Conservation (phyloP, 495 filamentous ascomycete genomes). For the Mycothermus thermophilus region DNA sequence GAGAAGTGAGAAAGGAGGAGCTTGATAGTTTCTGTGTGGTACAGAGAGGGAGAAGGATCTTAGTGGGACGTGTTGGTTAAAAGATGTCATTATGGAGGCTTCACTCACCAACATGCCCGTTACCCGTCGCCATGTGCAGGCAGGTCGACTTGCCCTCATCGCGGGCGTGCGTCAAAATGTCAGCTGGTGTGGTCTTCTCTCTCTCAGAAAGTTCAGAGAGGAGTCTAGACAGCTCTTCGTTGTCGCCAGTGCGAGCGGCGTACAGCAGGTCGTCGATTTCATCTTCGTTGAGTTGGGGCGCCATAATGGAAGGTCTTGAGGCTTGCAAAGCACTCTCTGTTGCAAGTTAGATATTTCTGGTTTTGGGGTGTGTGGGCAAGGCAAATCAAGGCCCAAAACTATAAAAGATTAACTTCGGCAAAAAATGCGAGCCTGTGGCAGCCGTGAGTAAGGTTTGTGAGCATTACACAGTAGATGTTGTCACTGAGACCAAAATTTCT, state of each 20-base stretch:
- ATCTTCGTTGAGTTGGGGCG: slow-evolving; percentile 49
- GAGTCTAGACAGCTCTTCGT: slow-evolving; percentile 48
- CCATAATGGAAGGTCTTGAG: slow-evolving; percentile 26
- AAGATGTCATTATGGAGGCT: too few relatives aligned
- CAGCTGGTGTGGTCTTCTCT: slow-evolving; percentile 35
- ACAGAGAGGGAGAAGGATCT: neutral
- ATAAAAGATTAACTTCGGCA: neutral
- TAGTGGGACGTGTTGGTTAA: neutral
- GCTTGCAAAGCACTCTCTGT: too few relatives aligned
- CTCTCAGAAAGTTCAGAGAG: slow-evolving; percentile 43
- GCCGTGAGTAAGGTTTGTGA: neutral
- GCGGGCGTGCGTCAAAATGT: slow-evolving; percentile 49
- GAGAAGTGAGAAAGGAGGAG: slow-evolving; percentile 27
- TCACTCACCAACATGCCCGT: slow-evolving; percentile 67
- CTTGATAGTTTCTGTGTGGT: slow-evolving; percentile 25
- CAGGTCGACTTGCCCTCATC: slow-evolving; percentile 61
- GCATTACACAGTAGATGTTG: too few relatives aligned
- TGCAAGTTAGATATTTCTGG: too few relatives aligned
- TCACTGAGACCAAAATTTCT: slow-evolving; percentile 2
- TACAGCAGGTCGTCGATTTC: slow-evolving; percentile 82
- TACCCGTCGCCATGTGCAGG: slow-evolving; percentile 80
- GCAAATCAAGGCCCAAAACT: too few relatives aligned
- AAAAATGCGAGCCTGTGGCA: neutral
- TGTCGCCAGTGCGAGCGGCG: slow-evolving; percentile 60
- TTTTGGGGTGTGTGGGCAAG: too few relatives aligned